Evolutionary conservation across 176 grass and related monocot genomes (phyloP).

Genomic region (Typha latifolia): DNA sequence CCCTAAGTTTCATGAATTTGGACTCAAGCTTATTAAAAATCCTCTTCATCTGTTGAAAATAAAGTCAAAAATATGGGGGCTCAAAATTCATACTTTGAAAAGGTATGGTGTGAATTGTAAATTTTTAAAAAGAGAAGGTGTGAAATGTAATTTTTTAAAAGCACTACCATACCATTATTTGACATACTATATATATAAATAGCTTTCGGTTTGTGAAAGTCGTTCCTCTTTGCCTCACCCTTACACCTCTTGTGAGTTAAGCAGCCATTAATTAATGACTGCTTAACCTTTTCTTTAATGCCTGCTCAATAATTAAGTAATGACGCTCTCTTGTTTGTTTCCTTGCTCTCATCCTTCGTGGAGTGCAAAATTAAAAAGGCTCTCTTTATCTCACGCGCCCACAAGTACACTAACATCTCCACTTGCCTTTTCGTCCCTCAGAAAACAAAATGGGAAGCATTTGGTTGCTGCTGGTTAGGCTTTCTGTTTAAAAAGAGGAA

Average conservation of each 20-base stretch:
- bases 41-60: too few species aligned
- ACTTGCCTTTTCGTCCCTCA: neutral
- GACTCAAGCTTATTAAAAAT: too few species aligned
- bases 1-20: too few species aligned
- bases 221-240: neutral
- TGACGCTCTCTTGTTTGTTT: neutral
- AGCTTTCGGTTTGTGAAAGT: too few species aligned
- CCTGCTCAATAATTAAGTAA: neutral
- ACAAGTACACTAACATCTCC: slow-evolving; percentile 6
- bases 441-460: neutral
- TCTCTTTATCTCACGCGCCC: slow-evolving; percentile 15
- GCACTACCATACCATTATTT: too few species aligned
- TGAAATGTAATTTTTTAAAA: too few species aligned
- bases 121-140: too few species aligned
- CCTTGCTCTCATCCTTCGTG: neutral
- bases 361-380: neutral
- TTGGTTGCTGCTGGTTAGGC: neutral
- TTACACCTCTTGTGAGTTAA: slow-evolving; percentile 1
- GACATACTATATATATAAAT: too few species aligned
- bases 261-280: neutral
- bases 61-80: too few species aligned
- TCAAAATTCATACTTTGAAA: too few species aligned
- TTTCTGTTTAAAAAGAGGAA: neutral
- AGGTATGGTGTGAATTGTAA: too few species aligned
- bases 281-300: neutral